These are phyloP conservation scores for Daldinia childiae DNA, from an alignment of 495 filamentous ascomycete genomes.

Conservation along the genomic window DNA sequence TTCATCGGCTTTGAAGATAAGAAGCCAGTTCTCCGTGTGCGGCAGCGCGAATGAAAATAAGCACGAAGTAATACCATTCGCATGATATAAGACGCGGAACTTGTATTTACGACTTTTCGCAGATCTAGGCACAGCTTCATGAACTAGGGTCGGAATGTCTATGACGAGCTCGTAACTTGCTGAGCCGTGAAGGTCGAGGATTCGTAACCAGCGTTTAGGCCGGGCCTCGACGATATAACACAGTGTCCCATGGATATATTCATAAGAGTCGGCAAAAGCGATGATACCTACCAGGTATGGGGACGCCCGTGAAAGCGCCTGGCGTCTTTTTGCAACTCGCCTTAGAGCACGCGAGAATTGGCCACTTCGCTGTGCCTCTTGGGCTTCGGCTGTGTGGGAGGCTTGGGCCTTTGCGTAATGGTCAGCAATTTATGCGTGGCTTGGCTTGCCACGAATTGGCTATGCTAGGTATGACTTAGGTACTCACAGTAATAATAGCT, in stretches of 20 bases:
- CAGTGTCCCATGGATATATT: conserved; percentile 70
- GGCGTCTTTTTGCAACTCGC: conserved; percentile 66
- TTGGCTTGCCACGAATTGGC: not conserved
- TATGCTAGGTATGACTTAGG: not conserved
- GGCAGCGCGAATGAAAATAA: conserved; percentile 54
- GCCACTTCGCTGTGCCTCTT: conserved; percentile 57
- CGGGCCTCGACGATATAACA: conserved; percentile 62
- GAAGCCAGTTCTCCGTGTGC: conserved; percentile 59
- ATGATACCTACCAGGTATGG: conserved; percentile 70
- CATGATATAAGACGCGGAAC: conserved; percentile 69
- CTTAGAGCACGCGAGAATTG: conserved; percentile 66
- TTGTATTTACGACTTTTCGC: conserved; percentile 52
- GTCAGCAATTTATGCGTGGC: conserved; percentile 7
- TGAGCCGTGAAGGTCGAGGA: conserved; percentile 67
- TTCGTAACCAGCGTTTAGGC: conserved; percentile 63
- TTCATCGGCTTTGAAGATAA: conserved; percentile 65
- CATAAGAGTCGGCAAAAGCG: conserved; percentile 67
- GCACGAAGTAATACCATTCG: conserved; percentile 68
- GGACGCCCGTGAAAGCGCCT: conserved; percentile 68
- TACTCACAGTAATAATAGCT: conserved; percentile 65
- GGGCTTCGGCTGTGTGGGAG: conserved; percentile 66
- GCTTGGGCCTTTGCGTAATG: conserved; percentile 60
- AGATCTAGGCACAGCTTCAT: conserved; percentile 45
- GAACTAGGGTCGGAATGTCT: conserved; percentile 61
- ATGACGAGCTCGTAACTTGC: conserved; percentile 65